These are phyloP conservation scores for Torulaspora maleeae DNA, from an alignment of 805 yeast genomes.

Conservation along the genomic window DNA sequence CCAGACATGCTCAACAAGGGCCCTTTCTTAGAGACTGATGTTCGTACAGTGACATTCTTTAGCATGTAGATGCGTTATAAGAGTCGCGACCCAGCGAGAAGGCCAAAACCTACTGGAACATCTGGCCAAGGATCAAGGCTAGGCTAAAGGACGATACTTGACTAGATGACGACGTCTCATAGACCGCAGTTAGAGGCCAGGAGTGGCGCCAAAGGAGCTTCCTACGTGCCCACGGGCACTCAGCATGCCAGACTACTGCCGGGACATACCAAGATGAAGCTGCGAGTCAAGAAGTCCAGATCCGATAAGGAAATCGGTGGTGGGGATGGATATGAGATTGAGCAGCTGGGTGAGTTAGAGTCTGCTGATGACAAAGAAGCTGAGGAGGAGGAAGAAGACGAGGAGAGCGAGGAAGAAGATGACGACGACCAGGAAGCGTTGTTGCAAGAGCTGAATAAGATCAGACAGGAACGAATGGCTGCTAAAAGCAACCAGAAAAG, in stretches of 20 bases:
- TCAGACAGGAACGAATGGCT: conserved; percentile 36
- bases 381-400: conserved; percentile 35
- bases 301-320: conserved; percentile 14
- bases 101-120: background rate
- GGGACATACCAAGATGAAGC: conserved; percentile 51
- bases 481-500: conserved; percentile 28
- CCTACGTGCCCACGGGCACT: conserved; percentile 41
- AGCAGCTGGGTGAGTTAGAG: conserved; percentile 33
- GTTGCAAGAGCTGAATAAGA: conserved; percentile 38
- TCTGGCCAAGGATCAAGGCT: too few relatives aligned
- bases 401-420: conserved; percentile 28
- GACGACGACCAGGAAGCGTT: conserved; percentile 42
- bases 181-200: conserved; percentile 66
- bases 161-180: conserved; percentile 60
- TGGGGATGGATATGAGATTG: conserved; percentile 11
- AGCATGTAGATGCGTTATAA: background rate
- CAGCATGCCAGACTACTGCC: conserved; percentile 52
- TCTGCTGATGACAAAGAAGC: conserved; percentile 37
- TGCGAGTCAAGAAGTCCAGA: conserved; percentile 28
- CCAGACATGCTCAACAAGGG: background rate
- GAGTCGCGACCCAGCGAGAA: background rate
- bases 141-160: background rate
- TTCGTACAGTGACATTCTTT: background rate
- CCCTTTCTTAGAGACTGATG: background rate
- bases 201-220: conserved; percentile 44